These are phyloP conservation scores for Aspergillus ustus DNA, from an alignment of 2,329 filamentous ascomycete species.

Conservation along the genomic window DNA sequence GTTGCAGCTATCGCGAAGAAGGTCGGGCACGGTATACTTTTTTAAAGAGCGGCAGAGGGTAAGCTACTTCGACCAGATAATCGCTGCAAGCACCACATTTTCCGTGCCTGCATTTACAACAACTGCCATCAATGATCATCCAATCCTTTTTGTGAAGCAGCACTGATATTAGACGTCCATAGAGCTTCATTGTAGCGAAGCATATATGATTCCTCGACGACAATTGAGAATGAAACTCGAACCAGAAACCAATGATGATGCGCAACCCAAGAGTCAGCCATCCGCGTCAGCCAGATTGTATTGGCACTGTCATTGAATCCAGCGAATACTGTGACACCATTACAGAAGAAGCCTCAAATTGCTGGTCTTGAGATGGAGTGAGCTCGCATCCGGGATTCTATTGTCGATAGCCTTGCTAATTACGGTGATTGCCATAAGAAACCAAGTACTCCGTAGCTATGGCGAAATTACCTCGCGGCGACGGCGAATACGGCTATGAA, in stretches of 20 bases:
- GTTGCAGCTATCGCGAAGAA: neutral
- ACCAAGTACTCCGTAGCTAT: too few relatives aligned
- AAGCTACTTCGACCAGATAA: neutral
- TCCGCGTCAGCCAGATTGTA: constrained; percentile 14
- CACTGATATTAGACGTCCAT: neutral
- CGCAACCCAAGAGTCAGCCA: neutral
- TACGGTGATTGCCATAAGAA: too few relatives aligned
- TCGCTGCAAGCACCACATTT: neutral
- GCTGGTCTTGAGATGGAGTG: too few relatives aligned
- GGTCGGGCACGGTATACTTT: neutral
- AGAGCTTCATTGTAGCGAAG: constrained; percentile 14
- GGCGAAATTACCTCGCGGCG: too few relatives aligned
- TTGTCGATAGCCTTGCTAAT: too few relatives aligned
- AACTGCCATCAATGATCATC: neutral
- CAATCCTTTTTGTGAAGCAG: neutral
- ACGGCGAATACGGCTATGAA: too few relatives aligned
- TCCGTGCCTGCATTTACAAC: too few relatives aligned
- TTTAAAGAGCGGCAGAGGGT: neutral
- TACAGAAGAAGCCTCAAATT: neutral
- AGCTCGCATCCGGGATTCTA: too few relatives aligned
- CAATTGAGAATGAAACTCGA: neutral
- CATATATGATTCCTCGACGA: neutral
- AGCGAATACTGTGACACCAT: constrained; percentile 12
- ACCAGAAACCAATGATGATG: too few relatives aligned
- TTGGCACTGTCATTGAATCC: constrained; percentile 20